A percentile compares a stretch with the other conserved stretches of the same genome.
These are phyloP conservation scores for Alternaria tenuissima DNA, from an alignment of 2,329 filamentous ascomycete species.

Conservation along the genomic window DNA sequence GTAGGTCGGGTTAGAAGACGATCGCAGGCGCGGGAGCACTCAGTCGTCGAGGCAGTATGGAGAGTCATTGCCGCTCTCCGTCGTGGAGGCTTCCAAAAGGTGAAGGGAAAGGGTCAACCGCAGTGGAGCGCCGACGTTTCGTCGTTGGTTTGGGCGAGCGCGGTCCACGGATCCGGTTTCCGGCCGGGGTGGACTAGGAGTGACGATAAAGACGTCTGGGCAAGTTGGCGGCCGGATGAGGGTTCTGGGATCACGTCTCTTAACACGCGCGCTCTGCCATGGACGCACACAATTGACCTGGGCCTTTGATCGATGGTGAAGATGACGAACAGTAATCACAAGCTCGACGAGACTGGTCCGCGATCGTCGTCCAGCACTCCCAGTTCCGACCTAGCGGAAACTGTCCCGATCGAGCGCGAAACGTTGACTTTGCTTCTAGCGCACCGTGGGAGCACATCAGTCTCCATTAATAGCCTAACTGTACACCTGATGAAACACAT, in stretches of 20 bases:
- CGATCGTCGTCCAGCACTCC: conserved; percentile 8
- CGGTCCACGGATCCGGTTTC: conserved; percentile 21
- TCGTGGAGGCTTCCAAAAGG: conserved; percentile 15
- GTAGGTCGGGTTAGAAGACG: conserved; percentile 5
- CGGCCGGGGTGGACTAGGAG: conserved; percentile 11
- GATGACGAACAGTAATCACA: conserved; percentile 1
- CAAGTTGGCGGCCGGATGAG: neutral
- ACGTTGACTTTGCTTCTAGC: conserved; percentile 11
- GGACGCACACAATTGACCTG: neutral
- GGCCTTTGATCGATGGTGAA: neutral
- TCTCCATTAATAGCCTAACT: conserved; percentile 1
- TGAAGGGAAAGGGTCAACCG: conserved; percentile 12
- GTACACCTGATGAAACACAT: conserved; percentile 6
- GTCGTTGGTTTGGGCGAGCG: conserved; percentile 17
- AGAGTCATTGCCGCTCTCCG: conserved; percentile 37
- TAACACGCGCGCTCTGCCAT: neutral
- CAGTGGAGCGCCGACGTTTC: conserved; percentile 16
- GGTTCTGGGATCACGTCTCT: neutral
- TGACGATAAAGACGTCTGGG: conserved; percentile 14
- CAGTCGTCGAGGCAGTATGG: conserved; percentile 27
- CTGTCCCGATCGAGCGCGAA: conserved; percentile 7
- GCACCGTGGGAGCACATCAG: neutral
- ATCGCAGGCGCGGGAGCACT: conserved; percentile 30
- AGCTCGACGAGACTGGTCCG: neutral
- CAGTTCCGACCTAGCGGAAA: conserved; percentile 14